Base-by-base conservation (phyloP, 306 rosid species). In the Senna siamea region DNA sequence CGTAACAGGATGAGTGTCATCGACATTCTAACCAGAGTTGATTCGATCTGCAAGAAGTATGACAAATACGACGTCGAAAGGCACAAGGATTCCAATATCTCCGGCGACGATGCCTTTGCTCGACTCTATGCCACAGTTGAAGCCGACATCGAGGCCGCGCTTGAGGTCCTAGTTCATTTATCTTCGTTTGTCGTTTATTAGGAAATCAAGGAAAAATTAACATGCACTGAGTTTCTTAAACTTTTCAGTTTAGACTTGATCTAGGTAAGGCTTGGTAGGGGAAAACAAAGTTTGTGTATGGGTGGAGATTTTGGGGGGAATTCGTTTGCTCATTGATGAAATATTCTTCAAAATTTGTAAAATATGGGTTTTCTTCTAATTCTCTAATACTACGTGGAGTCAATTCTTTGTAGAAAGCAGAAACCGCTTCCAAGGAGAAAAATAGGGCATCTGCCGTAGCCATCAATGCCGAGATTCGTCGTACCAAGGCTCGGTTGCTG, bases 381-480 rank as follows among this genome's bases (percentile, higher is more conserved):
- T 67, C 20, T 56, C 41, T 77, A 20, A 43, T 52, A 12, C 6
- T 12, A 32, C 7, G 6, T 50, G 66, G 75, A 52, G 51, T 75
- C 0, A 30, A 76, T 46, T 80, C 19, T 86, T 19, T 87, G 85
- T 66, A 95, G 99, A 95, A 95, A 95, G 96, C 99, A 41, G 99
- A 88, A 76, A 72, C 76, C 7, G 99, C 96, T 80, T 84, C 97
- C 6, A 90, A 86, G 76, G 99, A 95, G 80, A 95, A 87, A 77
- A 92, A 76, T 26, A 90, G 85, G 80, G 99, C 99, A 15, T 88
- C 99, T 40, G 87, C 88, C 6, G 99, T 92, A 69, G 97, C 98
- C 14, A 47, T 95, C 88, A 95, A 92, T 88, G 98, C 98, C 1
- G 99, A 95, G 90, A 86, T 95, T 87, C 99, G 99, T 78, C 93